phyloP scores from a whole-genome alignment of 2,329 filamentous ascomycete species.

The Biscogniauxia sp. region DNA sequence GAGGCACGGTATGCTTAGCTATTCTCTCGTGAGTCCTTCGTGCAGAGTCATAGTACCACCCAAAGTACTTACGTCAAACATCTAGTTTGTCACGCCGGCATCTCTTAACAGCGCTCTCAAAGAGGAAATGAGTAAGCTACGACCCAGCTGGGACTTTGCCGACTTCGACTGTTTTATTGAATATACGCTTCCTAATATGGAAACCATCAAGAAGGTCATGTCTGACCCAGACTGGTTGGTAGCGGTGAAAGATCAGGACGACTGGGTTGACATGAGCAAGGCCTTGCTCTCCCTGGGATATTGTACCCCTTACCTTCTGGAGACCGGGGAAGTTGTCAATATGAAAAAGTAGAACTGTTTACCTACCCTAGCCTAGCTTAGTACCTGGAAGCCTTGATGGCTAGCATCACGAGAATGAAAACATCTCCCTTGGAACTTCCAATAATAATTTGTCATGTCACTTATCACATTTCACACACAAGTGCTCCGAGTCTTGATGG shows the following conservation, averaged over 20 bases:
- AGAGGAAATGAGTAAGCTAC: constrained; percentile 13
- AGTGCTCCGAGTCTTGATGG: no score
- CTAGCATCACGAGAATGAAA: no score
- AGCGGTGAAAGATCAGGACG: constrained; percentile 27
- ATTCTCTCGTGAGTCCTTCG: constrained; percentile 24
- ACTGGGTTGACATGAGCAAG: constrained; percentile 29
- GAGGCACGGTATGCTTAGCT: constrained; percentile 23
- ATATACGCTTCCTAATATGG: constrained; percentile 22
- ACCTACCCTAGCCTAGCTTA: no score
- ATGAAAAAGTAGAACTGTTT: constrained; percentile 1
- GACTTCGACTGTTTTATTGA: constrained; percentile 32
- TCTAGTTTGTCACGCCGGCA: constrained; percentile 23
- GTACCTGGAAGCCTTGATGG: no score
- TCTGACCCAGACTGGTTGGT: constrained; percentile 27
- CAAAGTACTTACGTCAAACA: constrained; percentile 4
- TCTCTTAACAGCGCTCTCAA: constrained; percentile 21
- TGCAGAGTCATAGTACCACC: background rate
- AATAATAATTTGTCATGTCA: no score
- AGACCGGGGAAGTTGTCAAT: constrained; percentile 27
- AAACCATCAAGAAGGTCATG: constrained; percentile 22
- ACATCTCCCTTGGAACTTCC: no score
- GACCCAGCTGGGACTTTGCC: constrained; percentile 19
- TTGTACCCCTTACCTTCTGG: constrained; percentile 25
- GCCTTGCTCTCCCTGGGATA: constrained; percentile 28
- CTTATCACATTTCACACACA: no score